These are phyloP conservation scores for Oryza officinalis DNA, from an alignment of 176 grass and related monocot genomes.

Conservation along the genomic window DNA sequence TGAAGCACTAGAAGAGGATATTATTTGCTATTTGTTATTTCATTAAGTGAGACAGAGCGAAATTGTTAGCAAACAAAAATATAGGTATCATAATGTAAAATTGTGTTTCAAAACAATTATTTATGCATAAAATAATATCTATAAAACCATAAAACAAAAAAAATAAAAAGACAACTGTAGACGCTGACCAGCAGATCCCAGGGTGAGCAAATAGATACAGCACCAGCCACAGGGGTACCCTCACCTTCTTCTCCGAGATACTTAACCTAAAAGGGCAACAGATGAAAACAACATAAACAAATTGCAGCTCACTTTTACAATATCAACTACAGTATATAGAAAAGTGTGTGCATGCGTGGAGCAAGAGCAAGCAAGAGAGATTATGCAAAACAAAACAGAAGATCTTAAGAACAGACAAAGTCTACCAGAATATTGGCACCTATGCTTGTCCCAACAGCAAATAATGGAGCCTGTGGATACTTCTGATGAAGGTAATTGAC, in stretches of 20 bases:
- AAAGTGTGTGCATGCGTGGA: not conserved
- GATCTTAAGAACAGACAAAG: not conserved
- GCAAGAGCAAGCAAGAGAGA: not conserved
- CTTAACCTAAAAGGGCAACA: conserved; percentile 64
- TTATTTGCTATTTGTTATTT: conserved; percentile 8
- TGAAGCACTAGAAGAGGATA: not conserved
- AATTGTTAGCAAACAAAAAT: not conserved
- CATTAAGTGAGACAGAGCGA: not conserved
- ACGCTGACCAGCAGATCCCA: conserved; percentile 90
- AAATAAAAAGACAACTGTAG: not conserved
- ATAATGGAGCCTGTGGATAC: conserved; percentile 74
- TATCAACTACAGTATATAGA: not conserved
- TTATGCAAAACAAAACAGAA: not conserved
- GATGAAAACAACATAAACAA: not conserved
- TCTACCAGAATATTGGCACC: conserved; percentile 95
- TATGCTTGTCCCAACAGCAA: conserved; percentile 90
- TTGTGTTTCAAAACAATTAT: conserved; percentile 7
- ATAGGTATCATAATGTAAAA: not conserved
- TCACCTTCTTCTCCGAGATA: conserved; percentile 98
- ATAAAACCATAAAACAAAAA: conserved; percentile 1
- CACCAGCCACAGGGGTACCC: conserved; percentile 85
- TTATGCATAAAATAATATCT: not conserved
- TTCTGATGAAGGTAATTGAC: conserved; percentile 86
- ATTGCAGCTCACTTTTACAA: not conserved
- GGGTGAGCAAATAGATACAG: conserved; percentile 87